Percentiles rank a stretch among this genome's conserved stretches.
Conservation (phyloP, 352 stramenopile genomes). For the Phytophthora boehmeriae region DNA sequence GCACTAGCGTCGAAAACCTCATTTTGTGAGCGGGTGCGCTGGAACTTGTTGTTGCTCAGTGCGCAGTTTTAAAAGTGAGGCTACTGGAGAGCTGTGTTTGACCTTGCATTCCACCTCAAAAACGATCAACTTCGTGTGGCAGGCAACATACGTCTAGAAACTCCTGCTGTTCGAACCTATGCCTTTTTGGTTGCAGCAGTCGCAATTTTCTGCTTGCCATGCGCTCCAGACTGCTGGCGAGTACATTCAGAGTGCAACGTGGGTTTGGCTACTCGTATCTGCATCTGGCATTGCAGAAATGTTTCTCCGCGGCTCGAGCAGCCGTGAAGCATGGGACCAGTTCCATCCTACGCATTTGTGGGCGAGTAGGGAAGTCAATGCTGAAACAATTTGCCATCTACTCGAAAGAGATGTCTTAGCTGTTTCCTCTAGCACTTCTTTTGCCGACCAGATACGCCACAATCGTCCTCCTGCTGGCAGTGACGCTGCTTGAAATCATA, state of each 20-base stretch:
- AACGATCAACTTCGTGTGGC: conserved; percentile 1
- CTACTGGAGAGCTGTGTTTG: neutral
- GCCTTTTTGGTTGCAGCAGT: conserved; percentile 13
- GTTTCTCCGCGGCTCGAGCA: neutral
- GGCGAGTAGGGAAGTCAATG: neutral
- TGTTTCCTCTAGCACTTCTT: no score
- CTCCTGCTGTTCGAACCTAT: conserved; percentile 15
- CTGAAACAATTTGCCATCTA: neutral
- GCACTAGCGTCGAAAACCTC: conserved; percentile 9
- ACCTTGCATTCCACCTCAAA: neutral
- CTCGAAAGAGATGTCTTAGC: neutral
- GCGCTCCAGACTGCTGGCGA: neutral
- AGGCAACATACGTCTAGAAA: conserved; percentile 7
- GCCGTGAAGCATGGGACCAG: neutral
- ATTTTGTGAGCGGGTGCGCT: conserved; percentile 3
- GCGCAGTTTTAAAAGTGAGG: conserved; percentile 15
- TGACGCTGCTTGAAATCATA: no score
- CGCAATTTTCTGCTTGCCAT: conserved; percentile 11
- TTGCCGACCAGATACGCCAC: no score
- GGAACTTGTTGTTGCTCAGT: conserved; percentile 6
- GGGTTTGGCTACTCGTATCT: conserved; percentile 12
- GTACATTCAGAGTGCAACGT: conserved; percentile 2
- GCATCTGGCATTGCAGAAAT: conserved; percentile 12
- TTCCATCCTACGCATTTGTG: neutral
- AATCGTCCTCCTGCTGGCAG: no score